Percentiles rank a stretch among this genome's conserved stretches.
Conservation (phyloP, 164 flowering plant species). For the Protea cynaroides region DNA sequence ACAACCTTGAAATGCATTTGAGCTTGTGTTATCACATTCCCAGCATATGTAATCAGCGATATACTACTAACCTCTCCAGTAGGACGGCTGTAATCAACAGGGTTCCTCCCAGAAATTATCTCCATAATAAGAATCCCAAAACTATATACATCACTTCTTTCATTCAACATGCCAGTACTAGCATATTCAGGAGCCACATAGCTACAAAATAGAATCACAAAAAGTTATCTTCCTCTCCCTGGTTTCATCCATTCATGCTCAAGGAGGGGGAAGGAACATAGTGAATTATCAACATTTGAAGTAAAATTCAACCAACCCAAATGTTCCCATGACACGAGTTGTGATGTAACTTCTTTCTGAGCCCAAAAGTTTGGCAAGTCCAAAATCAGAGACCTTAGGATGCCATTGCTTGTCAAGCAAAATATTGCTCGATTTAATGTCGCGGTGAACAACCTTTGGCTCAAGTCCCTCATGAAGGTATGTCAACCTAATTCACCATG, state of each 20-base stretch:
- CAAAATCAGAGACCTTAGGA: slow-evolving; percentile 84
- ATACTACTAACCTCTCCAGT: slow-evolving; percentile 59
- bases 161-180: slow-evolving; percentile 87
- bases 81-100: slow-evolving; percentile 83
- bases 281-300: not conserved
- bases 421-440: slow-evolving; percentile 83
- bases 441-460: slow-evolving; percentile 92
- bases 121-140: slow-evolving; percentile 91
- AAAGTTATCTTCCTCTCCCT: not conserved
- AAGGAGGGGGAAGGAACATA: not conserved
- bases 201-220: slow-evolving; percentile 28
- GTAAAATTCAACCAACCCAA: slow-evolving; percentile 44
- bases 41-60: not conserved
- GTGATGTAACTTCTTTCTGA: slow-evolving; percentile 79
- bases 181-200: slow-evolving; percentile 96
- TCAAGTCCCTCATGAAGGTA: slow-evolving; percentile 90
- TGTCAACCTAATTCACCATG: slow-evolving; percentile 37
- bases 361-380: slow-evolving; percentile 79
- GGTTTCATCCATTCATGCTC: not conserved
- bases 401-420: slow-evolving; percentile 78
- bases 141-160: slow-evolving; percentile 81
- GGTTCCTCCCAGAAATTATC: slow-evolving; percentile 78
- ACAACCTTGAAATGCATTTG: not conserved
- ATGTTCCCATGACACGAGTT: slow-evolving; percentile 93
- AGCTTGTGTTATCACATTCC: slow-evolving; percentile 1